Evolutionary conservation across 2,329 filamentous ascomycete species (phyloP).

Genomic region (Stachybotrys echinatus): DNA sequence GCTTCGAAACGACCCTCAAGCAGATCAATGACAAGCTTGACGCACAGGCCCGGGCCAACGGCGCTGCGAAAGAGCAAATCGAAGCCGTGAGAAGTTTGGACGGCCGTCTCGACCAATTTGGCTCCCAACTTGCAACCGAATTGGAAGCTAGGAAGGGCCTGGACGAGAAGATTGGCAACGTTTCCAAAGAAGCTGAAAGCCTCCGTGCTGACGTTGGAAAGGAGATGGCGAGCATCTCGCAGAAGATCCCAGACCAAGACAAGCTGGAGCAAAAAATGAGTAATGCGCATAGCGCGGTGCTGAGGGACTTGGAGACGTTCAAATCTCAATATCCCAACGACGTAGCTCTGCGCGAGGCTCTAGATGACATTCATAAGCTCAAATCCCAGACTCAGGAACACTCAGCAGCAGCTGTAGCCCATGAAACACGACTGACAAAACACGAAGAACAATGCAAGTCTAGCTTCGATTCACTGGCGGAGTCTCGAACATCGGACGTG

Average conservation of each 20-base stretch:
- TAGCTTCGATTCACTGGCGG: neutral
- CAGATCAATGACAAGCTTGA: neutral
- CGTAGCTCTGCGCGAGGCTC: neutral
- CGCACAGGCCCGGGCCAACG: neutral
- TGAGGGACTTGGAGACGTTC: neutral
- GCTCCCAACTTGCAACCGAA: conserved; percentile 1
- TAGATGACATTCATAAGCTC: neutral
- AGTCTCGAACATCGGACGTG: neutral
- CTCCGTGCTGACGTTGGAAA: neutral
- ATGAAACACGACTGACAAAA: conserved; percentile 1
- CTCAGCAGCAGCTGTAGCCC: neutral
- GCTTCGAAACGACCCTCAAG: neutral
- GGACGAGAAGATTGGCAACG: neutral
- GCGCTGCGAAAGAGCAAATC: neutral
- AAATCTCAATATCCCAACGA: neutral
- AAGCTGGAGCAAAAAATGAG: neutral
- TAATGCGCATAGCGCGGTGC: neutral
- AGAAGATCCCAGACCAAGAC: neutral
- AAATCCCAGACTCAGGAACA: neutral
- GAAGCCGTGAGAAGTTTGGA: neutral
- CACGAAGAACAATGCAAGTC: neutral
- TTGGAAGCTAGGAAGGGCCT: neutral
- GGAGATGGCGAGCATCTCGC: neutral
- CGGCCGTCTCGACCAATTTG: neutral
- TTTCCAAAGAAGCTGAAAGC: neutral